Percentiles rank a stretch among this genome's conserved stretches.
Conservation (phyloP, 2,329 filamentous ascomycete species). For the Bipolaris sorokiniana region DNA sequence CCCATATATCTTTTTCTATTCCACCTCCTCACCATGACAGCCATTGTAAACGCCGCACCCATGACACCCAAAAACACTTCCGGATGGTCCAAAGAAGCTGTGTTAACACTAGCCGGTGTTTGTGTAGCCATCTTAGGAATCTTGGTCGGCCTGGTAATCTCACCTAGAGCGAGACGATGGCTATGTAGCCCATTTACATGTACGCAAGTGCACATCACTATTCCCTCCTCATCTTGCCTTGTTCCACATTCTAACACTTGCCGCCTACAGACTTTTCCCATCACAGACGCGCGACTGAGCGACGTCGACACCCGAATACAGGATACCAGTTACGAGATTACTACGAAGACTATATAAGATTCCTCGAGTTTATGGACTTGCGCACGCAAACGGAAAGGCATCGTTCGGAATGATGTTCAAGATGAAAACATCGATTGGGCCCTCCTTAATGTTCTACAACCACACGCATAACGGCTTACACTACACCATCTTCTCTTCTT, state of each 20-base stretch:
- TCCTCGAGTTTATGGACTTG: background rate
- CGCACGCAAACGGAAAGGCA: background rate
- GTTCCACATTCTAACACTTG: background rate
- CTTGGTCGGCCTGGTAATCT: background rate
- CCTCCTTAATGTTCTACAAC: background rate
- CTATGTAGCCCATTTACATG: background rate
- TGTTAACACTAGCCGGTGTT: background rate
- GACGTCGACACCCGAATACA: accelerated
- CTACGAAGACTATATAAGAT: background rate
- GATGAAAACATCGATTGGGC: background rate
- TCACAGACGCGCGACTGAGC: background rate
- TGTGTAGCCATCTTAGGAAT: background rate
- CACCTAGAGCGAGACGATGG: background rate
- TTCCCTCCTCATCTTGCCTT: background rate
- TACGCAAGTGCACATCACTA: background rate
- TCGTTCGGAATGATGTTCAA: background rate
- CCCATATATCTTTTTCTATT: no score
- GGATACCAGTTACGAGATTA: background rate
- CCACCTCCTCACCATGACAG: background rate
- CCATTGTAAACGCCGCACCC: background rate
- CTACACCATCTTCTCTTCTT: background rate
- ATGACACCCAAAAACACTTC: no score
- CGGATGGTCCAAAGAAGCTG: conserved; percentile 5
- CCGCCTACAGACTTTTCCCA: background rate
- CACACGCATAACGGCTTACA: background rate